Conservation (phyloP, 176 grass and related monocot species). For the Avena atlantica region DNA sequence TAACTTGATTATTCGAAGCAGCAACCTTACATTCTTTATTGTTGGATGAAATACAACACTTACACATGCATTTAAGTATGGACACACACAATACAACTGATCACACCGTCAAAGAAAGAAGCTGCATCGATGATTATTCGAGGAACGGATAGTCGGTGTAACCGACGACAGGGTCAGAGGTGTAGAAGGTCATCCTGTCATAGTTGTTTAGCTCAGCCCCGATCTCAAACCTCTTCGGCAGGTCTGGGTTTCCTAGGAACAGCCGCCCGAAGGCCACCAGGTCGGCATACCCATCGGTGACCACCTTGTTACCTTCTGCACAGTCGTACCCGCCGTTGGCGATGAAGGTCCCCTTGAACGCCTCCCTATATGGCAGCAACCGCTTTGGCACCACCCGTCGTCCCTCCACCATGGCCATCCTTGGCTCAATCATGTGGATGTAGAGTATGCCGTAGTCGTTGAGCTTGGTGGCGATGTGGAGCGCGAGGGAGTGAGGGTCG, state of each 20-base stretch:
- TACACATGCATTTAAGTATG: background rate
- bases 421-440: no score
- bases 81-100: background rate
- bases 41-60: no score
- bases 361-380: no score
- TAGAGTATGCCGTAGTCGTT: no score
- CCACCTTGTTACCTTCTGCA: background rate
- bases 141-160: background rate
- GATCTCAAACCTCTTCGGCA: background rate
- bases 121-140: background rate
- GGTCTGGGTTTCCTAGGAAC: background rate
- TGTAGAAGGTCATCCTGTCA: background rate
- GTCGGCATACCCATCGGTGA: background rate
- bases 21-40: no score
- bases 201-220: background rate
- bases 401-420: no score
- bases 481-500: no score
- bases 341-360: background rate
- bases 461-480: no score
- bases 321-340: background rate
- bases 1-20: no score
- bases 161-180: background rate
- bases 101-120: background rate
- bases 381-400: no score
- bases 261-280: background rate